Conservation (phyloP, 2,329 filamentous ascomycete species). For the Neurospora sp. region DNA sequence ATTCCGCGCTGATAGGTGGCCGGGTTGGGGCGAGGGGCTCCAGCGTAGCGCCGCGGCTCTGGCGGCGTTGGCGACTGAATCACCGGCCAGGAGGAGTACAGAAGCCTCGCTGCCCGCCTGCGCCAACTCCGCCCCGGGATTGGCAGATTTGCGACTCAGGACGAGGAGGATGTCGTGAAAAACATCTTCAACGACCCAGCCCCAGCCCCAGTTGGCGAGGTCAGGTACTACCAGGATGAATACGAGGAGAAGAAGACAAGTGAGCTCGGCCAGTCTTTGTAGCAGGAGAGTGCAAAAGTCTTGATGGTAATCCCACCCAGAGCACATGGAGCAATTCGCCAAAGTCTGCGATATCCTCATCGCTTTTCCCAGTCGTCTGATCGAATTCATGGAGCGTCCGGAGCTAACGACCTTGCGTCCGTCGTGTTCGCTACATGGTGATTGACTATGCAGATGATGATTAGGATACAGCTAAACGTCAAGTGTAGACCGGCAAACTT, state of each 20-base stretch:
- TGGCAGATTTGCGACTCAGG: not conserved
- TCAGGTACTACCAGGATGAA: not conserved
- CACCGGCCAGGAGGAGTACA: not conserved
- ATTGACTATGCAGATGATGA: not conserved
- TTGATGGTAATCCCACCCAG: conserved; percentile 12
- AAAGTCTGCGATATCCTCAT: conserved; percentile 86
- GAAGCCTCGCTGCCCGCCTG: not conserved
- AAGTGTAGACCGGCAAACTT: not conserved
- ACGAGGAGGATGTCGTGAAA: not conserved
- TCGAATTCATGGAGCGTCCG: conserved; percentile 70
- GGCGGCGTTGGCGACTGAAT: not conserved
- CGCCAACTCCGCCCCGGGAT: not conserved
- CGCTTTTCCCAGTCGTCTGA: conserved; percentile 75
- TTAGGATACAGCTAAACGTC: not conserved
- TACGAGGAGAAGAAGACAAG: not conserved
- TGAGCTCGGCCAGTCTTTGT: not conserved
- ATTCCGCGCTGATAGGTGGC: conserved; percentile 40
- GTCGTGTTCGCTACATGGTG: conserved; percentile 47
- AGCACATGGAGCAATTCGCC: conserved; percentile 52
- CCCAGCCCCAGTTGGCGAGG: not conserved
- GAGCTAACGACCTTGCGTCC: conserved; percentile 58
- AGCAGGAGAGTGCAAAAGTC: not conserved
- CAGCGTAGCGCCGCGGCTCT: too few species aligned
- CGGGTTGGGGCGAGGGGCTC: conserved; percentile 61
- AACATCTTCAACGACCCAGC: not conserved